Percentiles rank a stretch among this genome's conserved stretches.
phyloP scores from a whole-genome alignment of 2,329 filamentous ascomycete species.

The Pyricularia sp. region DNA sequence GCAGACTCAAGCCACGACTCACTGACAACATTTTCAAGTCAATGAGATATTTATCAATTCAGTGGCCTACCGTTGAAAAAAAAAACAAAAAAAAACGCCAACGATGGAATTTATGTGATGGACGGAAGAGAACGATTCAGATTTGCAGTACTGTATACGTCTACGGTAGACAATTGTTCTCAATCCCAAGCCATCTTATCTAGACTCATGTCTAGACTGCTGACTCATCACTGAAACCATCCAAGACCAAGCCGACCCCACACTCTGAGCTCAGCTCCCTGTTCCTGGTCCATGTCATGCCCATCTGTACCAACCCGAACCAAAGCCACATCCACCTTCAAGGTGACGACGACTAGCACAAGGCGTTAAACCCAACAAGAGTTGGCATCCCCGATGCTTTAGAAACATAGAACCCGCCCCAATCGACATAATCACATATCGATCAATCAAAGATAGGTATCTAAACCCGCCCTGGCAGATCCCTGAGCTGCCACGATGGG shows the following conservation, averaged over 20 bases:
- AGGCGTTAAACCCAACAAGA: neutral
- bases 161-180: no score
- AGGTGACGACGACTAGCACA: neutral
- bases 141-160: no score
- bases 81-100: no score
- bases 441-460: neutral
- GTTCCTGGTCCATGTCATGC: neutral
- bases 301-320: neutral
- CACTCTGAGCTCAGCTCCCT: neutral
- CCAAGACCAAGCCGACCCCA: neutral
- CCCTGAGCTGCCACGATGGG: slow-evolving; percentile 54
- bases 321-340: neutral
- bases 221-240: neutral
- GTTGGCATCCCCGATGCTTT: neutral
- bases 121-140: neutral
- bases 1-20: neutral
- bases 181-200: neutral
- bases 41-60: neutral
- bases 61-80: neutral
- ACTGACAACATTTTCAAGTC: neutral
- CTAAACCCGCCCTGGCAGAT: neutral
- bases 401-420: neutral
- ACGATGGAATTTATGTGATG: neutral
- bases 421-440: neutral
- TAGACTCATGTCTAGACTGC: neutral